Base-by-base conservation (phyloP, 768 basidiomycete genomes). In the Epithele typhae region DNA sequence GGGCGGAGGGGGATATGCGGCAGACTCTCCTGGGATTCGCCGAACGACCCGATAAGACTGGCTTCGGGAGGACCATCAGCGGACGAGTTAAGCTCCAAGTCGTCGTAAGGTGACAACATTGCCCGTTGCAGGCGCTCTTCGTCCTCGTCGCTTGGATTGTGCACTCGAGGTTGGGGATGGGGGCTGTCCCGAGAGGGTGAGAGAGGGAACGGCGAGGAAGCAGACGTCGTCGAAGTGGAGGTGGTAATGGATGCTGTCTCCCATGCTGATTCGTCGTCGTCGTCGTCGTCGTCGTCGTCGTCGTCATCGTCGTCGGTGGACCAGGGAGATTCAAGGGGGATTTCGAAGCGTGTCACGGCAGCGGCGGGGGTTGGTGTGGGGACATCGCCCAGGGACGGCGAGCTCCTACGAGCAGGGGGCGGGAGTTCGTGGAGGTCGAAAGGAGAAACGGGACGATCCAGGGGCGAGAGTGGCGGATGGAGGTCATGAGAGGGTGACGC, bases 1-100 rank as follows among this genome's bases (percentile, higher is more conserved):
- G 96, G 96, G 39, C 87, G 82, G 7, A 99, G 71, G 25, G 94
- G 95, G 39, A 99, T 92, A 48, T 93, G 90, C 1, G 88, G 89
- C 36, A 91, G 68, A 49, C 75, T 75, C 44, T 80, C 81, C 49
- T 82, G 72, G 11, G 78, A 69, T 34, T 74, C 56, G 45, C 77
- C 70, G 45, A 37, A 51, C 24, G 71, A 59, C 40, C 40, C 56
- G 40, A 58, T 52, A 21, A 73, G 64, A 52, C 73, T 61, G 27
- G 71, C 60, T 42, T 72, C 61, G 8, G 34, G 36, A 25, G 43
- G 34, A 24, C 55, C 55, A 8, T 55, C 50, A 25, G 33, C 48
- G 43, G 62, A 51, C 24, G 51, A 40, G 21, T 42, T 52, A 21
- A 57, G 42, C 36, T 55, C 53, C 32, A 57, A 35, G 25, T 52